Evolutionary conservation across 805 yeast genomes (phyloP), one percentile per base, ranked within the genome.

Genomic region (Zygosaccharomyces bisporus): DNA sequence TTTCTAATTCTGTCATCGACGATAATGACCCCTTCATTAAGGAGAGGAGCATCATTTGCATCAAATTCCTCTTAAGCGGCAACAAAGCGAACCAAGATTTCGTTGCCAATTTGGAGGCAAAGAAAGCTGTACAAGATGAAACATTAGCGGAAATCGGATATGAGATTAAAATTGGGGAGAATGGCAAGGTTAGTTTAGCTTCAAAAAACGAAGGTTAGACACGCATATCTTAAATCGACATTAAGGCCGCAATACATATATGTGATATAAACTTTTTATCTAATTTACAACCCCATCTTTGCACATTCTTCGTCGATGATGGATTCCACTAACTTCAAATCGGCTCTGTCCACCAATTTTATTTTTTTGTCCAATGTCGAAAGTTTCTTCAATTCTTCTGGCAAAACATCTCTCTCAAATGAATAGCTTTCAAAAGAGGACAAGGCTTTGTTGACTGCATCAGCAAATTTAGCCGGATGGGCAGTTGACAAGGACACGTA

Each of bases 391-490:
- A 93, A 77, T 68, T 88, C 96, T 21, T 74, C 86, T 30, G 99
- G 98, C 44, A 93, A 75, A 16, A 93, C 97, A 54, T 87, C 88
- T 39, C 74, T 74, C 58, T 88, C 96, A 61, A 93, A 93, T 3
- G 89, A 79, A 70, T 93, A 93, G 16, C 79, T 89, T 9, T 74
- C 77, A 49, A 80, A 74, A 1, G 74, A 74, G 36, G 68, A 62
- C 53, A 93, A 74, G 2, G 98, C 88, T 56, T 76, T 70, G 66
- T 90, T 83, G 19, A 93, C 99, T 40, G 96, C 99, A 51, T 88
- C 97, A 19, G 96, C 86, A 61, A 93, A 93, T 70, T 93, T 93
- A 49, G 99, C 99, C 34, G 99, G 99, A 65, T 93, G 99, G 6
- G 99, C 99, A 38, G 99, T 93, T 8, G 97, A 85, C 46, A 93